phyloP scores from a whole-genome alignment of 495 filamentous ascomycete species.

The Hypoxylon cercidicola region DNA sequence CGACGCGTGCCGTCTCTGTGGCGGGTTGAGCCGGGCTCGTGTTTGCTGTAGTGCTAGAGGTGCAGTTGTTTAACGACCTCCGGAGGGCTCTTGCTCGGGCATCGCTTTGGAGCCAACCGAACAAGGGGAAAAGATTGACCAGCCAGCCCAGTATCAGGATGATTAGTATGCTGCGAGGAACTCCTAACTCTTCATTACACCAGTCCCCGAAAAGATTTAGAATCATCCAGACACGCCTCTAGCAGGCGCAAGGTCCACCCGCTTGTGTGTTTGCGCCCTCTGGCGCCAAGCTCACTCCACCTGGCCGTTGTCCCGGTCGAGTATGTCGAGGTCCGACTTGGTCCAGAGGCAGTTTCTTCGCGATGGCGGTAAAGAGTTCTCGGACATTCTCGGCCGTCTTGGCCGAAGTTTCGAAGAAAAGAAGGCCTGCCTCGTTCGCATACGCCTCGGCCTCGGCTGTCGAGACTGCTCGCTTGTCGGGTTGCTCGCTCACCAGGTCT shows the following conservation, averaged over 20 bases:
- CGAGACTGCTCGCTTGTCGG: conserved; percentile 90
- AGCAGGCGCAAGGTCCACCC: conserved; percentile 81
- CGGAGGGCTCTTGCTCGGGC: not conserved
- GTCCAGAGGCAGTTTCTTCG: conserved; percentile 94
- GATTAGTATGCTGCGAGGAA: conserved; percentile 27
- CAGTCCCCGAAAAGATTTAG: conserved; percentile 20
- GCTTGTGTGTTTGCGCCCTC: conserved; percentile 80
- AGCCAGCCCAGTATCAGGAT: conserved; percentile 22
- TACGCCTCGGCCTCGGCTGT: conserved; percentile 94
- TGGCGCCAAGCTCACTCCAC: conserved; percentile 80
- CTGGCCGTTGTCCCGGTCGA: conserved; percentile 75
- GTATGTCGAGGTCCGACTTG: conserved; percentile 88
- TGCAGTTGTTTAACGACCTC: conserved; percentile 8
- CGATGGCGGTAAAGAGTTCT: conserved; percentile 97
- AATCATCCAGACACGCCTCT: conserved; percentile 33
- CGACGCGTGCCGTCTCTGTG: conserved; percentile 31
- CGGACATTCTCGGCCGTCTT: conserved; percentile 96
- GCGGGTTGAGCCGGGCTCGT: conserved; percentile 3
- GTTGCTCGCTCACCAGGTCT: conserved; percentile 88
- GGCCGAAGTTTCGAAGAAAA: conserved; percentile 98
- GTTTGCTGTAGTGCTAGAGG: not conserved
- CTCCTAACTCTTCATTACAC: conserved; percentile 19
- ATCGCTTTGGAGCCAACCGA: conserved; percentile 22
- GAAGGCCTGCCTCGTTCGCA: conserved; percentile 86
- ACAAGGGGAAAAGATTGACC: conserved; percentile 9